Percentiles rank a stretch among this genome's conserved stretches.
phyloP scores from a whole-genome alignment of 345 rosid genomes.

The Carallia brachiata region DNA sequence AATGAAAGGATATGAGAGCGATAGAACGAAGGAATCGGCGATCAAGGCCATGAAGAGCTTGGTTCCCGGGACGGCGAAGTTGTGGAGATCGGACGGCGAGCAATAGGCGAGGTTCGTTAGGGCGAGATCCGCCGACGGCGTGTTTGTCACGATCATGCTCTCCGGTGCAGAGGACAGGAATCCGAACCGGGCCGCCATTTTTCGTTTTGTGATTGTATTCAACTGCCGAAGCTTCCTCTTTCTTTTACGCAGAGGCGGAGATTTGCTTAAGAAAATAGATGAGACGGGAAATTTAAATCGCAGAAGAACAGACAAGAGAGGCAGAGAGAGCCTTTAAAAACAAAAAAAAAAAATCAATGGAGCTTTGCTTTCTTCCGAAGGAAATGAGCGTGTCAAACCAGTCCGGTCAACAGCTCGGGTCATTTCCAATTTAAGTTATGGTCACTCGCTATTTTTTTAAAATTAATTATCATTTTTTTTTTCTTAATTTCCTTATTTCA shows the following conservation, averaged over 20 bases:
- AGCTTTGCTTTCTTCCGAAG: conserved; percentile 2
- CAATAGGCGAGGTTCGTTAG: conserved; percentile 84
- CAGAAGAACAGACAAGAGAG: no score
- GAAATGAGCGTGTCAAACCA: not conserved
- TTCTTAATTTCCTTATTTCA: no score
- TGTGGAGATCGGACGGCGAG: conserved; percentile 79
- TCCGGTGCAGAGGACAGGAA: conserved; percentile 38
- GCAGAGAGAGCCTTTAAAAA: not conserved
- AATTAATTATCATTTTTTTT: no score
- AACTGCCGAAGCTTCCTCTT: conserved; percentile 13
- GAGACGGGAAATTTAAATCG: no score
- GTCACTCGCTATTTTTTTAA: no score
- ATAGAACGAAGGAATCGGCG: conserved; percentile 59
- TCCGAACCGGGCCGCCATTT: conserved; percentile 63
- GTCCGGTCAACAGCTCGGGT: no score
- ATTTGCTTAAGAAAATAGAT: no score
- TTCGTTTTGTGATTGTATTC: not conserved
- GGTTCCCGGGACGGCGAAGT: conserved; percentile 76
- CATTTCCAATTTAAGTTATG: no score
- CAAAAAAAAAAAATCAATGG: no score
- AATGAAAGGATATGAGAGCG: conserved; percentile 76
- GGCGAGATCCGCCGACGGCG: conserved; percentile 78
- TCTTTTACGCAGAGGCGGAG: not conserved
- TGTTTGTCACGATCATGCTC: conserved; percentile 70
- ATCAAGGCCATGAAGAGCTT: conserved; percentile 64